A percentile compares a stretch with the other conserved stretches of the same genome.
Evolutionary conservation across 805 yeast species (phyloP).

Genomic region (Candida ortonii): DNA sequence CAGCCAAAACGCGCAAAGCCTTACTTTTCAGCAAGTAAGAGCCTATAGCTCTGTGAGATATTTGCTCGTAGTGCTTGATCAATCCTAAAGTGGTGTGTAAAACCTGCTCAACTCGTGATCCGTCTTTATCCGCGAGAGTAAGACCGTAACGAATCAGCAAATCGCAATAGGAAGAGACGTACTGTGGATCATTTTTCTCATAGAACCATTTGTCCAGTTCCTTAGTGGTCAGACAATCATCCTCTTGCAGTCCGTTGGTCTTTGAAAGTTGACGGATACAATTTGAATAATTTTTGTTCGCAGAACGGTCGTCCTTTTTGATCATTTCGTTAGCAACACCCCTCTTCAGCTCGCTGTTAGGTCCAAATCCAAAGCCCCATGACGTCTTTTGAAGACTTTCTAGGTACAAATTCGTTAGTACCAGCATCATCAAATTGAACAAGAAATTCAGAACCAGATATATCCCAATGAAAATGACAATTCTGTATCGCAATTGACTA

Average conservation of each 20-base stretch:
- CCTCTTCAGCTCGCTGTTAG: slow-evolving; percentile 30
- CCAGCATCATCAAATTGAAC: slow-evolving; percentile 35
- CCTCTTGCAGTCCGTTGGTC: slow-evolving; percentile 18
- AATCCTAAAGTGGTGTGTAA: slow-evolving; percentile 32
- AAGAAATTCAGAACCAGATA: slow-evolving; percentile 39
- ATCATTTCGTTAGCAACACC: slow-evolving; percentile 41
- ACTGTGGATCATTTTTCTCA: slow-evolving; percentile 32
- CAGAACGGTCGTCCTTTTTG: slow-evolving; percentile 30
- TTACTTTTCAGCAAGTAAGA: slow-evolving; percentile 30
- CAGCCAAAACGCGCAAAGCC: slow-evolving; percentile 38
- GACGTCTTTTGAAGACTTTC: slow-evolving; percentile 28
- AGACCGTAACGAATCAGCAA: slow-evolving; percentile 39
- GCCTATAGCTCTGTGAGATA: slow-evolving; percentile 22
- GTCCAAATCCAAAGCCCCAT: slow-evolving; percentile 28
- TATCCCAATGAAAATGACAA: slow-evolving; percentile 41
- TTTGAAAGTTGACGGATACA: slow-evolving; percentile 34
- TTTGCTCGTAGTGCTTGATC: slow-evolving; percentile 28
- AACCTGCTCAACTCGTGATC: slow-evolving; percentile 25
- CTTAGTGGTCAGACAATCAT: slow-evolving; percentile 16
- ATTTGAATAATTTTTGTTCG: slow-evolving; percentile 34
- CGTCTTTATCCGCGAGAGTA: slow-evolving; percentile 28
- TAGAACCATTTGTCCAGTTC: slow-evolving; percentile 27
- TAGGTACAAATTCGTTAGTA: slow-evolving; percentile 31
- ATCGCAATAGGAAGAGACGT: slow-evolving; percentile 36
- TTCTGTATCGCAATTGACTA: slow-evolving; percentile 42